A percentile compares a stretch with the other conserved stretches of the same genome.
phyloP scores from a whole-genome alignment of 179 eudicot genomes.

The Nepenthes alata region DNA sequence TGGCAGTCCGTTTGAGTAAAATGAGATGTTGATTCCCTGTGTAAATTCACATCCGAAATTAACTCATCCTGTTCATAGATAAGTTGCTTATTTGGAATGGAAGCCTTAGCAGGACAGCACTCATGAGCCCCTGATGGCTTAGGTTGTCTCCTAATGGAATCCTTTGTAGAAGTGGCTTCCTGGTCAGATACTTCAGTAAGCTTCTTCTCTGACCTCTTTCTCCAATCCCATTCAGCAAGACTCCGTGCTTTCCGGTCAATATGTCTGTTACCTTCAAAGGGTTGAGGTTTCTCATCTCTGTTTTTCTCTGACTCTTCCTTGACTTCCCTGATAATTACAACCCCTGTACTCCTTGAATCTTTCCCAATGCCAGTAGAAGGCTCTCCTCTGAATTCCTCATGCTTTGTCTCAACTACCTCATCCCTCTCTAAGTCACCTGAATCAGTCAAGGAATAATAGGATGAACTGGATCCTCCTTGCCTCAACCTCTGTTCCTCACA shows the following conservation, averaged over 20 bases:
- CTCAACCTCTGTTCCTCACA: slow-evolving; percentile 26
- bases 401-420: slow-evolving; percentile 21
- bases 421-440: slow-evolving; percentile 41
- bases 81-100: slow-evolving; percentile 20
- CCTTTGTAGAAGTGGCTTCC: slow-evolving; percentile 18
- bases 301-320: slow-evolving; percentile 17
- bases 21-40: slow-evolving; percentile 22
- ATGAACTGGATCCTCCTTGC: slow-evolving; percentile 49
- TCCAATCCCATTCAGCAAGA: slow-evolving; percentile 39
- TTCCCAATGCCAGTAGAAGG: slow-evolving; percentile 12
- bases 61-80: slow-evolving; percentile 20
- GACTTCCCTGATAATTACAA: slow-evolving; percentile 20
- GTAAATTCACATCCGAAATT: slow-evolving; percentile 14
- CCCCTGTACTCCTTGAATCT: slow-evolving; percentile 23
- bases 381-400: slow-evolving; percentile 30
- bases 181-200: slow-evolving; percentile 32
- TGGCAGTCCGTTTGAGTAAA: slow-evolving; percentile 17
- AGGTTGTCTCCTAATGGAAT: slow-evolving; percentile 14
- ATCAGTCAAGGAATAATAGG: slow-evolving; percentile 41
- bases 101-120: slow-evolving; percentile 19
- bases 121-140: slow-evolving; percentile 17
- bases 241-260: slow-evolving; percentile 14
- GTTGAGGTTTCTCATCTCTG: slow-evolving; percentile 12
- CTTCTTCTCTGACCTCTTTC: slow-evolving; percentile 76
- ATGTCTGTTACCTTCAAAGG: slow-evolving; percentile 9